Conservation (phyloP, 306 rosid species). For the Quillaja saponaria region DNA sequence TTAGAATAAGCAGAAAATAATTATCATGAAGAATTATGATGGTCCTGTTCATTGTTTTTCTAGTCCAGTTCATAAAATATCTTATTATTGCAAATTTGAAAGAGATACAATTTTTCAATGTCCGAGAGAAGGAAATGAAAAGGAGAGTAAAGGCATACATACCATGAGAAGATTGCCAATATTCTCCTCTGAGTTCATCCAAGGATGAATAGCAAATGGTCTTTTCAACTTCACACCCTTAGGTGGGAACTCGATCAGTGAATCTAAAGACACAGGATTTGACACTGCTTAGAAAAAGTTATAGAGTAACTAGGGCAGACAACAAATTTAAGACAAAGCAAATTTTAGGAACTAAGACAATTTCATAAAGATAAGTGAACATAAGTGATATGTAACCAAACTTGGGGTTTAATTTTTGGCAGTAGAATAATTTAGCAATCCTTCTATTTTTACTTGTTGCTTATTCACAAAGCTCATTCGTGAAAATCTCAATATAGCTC, state of each 20-base stretch:
- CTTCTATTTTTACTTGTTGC: too few relatives aligned
- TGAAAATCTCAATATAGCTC: too few relatives aligned
- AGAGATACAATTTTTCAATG: not conserved
- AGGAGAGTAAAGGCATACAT: constrained; percentile 35
- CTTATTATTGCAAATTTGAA: too few relatives aligned
- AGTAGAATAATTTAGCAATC: too few relatives aligned
- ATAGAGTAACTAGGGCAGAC: not conserved
- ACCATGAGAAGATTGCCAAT: constrained; percentile 97
- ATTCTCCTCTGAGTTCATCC: constrained; percentile 84
- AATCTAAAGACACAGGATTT: constrained; percentile 42
- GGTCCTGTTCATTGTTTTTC: too few relatives aligned
- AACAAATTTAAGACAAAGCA: not conserved
- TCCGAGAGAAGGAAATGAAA: constrained; percentile 10
- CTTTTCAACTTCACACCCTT: constrained; percentile 66
- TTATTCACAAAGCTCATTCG: too few relatives aligned
- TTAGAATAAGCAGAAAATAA: constrained; percentile 12
- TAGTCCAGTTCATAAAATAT: too few relatives aligned
- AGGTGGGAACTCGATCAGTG: constrained; percentile 74
- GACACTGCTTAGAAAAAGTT: not conserved
- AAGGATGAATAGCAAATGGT: constrained; percentile 82
- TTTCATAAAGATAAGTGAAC: not conserved
- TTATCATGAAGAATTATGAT: not conserved
- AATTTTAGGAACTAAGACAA: not conserved
- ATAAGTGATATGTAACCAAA: too few relatives aligned
- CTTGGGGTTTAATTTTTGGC: too few relatives aligned